phyloP scores from a whole-genome alignment of 75 land plant species.

The Ceratopteris richardii region DNA sequence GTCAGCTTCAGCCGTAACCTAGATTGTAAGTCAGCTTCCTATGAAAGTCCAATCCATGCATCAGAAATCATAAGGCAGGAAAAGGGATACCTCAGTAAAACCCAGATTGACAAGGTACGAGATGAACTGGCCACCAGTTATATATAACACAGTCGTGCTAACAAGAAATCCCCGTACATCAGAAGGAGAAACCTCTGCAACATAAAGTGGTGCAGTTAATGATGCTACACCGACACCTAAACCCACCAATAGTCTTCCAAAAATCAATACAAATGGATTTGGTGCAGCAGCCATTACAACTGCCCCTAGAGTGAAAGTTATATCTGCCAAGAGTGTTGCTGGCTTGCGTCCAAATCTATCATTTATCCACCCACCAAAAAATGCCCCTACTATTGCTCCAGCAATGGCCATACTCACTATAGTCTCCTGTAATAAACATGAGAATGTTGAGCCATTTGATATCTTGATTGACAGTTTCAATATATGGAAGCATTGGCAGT shows the following conservation, averaged over 20 bases:
- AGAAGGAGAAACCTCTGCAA: slow-evolving; percentile 77
- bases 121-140: slow-evolving; percentile 83
- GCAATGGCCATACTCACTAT: slow-evolving; percentile 93
- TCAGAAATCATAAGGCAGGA: too few species aligned
- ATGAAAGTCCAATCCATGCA: too few species aligned
- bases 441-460: too few species aligned
- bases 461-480: too few species aligned
- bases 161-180: slow-evolving; percentile 78
- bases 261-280: slow-evolving; percentile 61
- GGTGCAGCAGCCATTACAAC: slow-evolving; percentile 75
- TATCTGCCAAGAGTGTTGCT: slow-evolving; percentile 67
- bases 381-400: slow-evolving; percentile 84
- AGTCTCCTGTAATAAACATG: slow-evolving; percentile 45
- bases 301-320: slow-evolving; percentile 55
- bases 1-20: too few species aligned
- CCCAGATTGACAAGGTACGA: slow-evolving; percentile 84
- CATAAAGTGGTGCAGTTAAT: slow-evolving; percentile 82
- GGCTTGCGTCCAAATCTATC: slow-evolving; percentile 70
- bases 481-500: too few species aligned
- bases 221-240: slow-evolving; percentile 81
- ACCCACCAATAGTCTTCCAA: slow-evolving; percentile 69
- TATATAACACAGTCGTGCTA: slow-evolving; percentile 74
- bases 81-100: slow-evolving; percentile 81
- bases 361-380: slow-evolving; percentile 67
- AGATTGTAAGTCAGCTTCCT: too few species aligned